Percentiles rank a stretch among this genome's conserved stretches.
Conservation (phyloP, 345 rosid genomes). For the Chamaenerion angustifolium region DNA sequence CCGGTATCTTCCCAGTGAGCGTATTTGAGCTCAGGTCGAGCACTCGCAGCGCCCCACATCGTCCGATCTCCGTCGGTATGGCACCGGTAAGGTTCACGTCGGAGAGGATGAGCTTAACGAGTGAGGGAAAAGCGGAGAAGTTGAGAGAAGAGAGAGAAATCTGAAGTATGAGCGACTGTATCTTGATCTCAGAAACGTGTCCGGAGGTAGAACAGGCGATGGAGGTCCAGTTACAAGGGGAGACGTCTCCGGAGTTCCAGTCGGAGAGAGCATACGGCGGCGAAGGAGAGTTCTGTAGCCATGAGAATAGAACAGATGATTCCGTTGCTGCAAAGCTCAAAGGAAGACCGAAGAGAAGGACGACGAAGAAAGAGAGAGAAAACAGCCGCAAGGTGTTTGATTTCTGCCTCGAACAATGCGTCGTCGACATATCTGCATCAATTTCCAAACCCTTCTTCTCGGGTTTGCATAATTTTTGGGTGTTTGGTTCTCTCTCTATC, state of each 20-base stretch:
- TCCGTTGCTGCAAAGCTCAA: slow-evolving; percentile 3
- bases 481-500: background rate
- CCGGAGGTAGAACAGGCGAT: slow-evolving; percentile 55
- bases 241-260: slow-evolving; percentile 52
- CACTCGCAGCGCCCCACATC: slow-evolving; percentile 24
- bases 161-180: slow-evolving; percentile 42
- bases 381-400: background rate
- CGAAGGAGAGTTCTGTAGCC: slow-evolving; percentile 16
- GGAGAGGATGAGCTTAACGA: slow-evolving; percentile 43
- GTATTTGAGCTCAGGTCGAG: slow-evolving; percentile 55
- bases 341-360: background rate
- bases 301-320: slow-evolving; percentile 6
- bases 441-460: slow-evolving; percentile 9
- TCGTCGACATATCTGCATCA: slow-evolving; percentile 10
- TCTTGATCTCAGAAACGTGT: slow-evolving; percentile 50
- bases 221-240: slow-evolving; percentile 78
- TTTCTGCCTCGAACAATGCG: slow-evolving; percentile 5
- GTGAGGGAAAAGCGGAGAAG: slow-evolving; percentile 40
- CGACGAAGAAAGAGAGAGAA: background rate
- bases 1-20: slow-evolving; percentile 54
- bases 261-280: slow-evolving; percentile 29
- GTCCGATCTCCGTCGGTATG: slow-evolving; percentile 43
- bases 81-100: slow-evolving; percentile 61
- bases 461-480: slow-evolving; percentile 10
- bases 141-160: slow-evolving; percentile 35